Conservation (phyloP, 2,329 filamentous ascomycete species). For the Colletotrichum trifolii region DNA sequence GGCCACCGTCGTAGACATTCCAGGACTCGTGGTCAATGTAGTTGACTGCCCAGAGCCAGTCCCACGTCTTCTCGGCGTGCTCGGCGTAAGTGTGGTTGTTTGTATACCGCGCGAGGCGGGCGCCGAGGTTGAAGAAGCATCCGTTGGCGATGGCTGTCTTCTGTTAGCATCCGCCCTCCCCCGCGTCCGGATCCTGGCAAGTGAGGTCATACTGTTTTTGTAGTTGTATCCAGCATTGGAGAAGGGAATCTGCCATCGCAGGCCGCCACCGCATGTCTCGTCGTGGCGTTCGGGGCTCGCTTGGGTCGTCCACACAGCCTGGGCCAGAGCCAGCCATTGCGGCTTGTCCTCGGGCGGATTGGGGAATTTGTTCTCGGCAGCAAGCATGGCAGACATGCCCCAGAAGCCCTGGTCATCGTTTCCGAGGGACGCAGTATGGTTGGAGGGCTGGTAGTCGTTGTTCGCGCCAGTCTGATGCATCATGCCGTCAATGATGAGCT, state of each 20-base stretch:
- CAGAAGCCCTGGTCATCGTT: slow-evolving; percentile 79
- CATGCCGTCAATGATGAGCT: slow-evolving; percentile 66
- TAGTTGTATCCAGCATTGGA: slow-evolving; percentile 82
- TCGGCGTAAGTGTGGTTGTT: slow-evolving; percentile 72
- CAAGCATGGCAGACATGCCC: slow-evolving; percentile 75
- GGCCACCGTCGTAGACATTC: slow-evolving; percentile 73
- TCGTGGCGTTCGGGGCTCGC: slow-evolving; percentile 72
- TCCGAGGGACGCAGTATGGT: slow-evolving; percentile 68
- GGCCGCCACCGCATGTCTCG: slow-evolving; percentile 72
- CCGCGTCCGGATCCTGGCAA: background rate
- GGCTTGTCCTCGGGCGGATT: slow-evolving; percentile 65
- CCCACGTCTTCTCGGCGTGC: slow-evolving; percentile 70
- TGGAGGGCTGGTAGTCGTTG: slow-evolving; percentile 69
- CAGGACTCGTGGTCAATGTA: slow-evolving; percentile 70
- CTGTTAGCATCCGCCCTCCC: slow-evolving; percentile 5
- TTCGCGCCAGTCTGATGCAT: slow-evolving; percentile 68
- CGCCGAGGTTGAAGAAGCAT: slow-evolving; percentile 72
- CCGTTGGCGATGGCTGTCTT: slow-evolving; percentile 67
- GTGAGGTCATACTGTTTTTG: slow-evolving; percentile 65
- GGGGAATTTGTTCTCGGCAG: slow-evolving; percentile 73
- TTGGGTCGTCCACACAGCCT: slow-evolving; percentile 75
- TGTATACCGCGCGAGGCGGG: slow-evolving; percentile 79
- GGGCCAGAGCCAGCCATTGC: slow-evolving; percentile 73
- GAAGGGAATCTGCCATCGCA: slow-evolving; percentile 82
- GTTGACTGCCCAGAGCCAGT: slow-evolving; percentile 67